phyloP scores from a whole-genome alignment of 805 yeast genomes.

The Candida odintsovae region DNA sequence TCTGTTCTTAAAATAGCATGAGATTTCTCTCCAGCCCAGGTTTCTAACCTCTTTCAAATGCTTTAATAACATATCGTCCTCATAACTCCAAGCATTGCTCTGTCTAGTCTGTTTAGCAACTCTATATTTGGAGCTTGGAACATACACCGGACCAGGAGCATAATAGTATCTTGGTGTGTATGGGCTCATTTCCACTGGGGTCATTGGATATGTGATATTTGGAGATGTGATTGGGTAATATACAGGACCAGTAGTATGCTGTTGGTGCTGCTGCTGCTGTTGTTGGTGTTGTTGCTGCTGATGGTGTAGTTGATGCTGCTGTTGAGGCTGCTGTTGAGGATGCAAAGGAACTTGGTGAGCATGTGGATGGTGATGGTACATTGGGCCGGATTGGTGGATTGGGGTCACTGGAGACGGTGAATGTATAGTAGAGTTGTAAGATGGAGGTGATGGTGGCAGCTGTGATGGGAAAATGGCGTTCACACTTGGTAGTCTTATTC shows the following conservation, averaged over 20 bases:
- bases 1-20: conserved; percentile 58
- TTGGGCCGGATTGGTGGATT: neutral
- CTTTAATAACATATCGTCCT: conserved; percentile 54
- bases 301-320: conserved; percentile 2
- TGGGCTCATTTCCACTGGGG: conserved; percentile 2
- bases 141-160: neutral
- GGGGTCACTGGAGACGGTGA: conserved; percentile 2
- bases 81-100: conserved; percentile 52
- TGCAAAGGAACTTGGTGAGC: conserved; percentile 1
- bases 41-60: conserved; percentile 62
- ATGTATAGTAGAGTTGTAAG: neutral
- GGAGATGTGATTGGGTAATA: neutral
- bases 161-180: neutral
- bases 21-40: conserved; percentile 74
- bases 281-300: conserved; percentile 4
- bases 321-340: conserved; percentile 5
- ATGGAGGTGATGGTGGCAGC: neutral
- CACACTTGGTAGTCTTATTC: conserved; percentile 23
- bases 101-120: conserved; percentile 19
- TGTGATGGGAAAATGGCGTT: conserved; percentile 20
- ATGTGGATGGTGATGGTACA: conserved; percentile 2
- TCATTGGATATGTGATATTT: conserved; percentile 1
- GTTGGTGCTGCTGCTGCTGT: conserved; percentile 4
- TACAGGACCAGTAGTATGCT: neutral
- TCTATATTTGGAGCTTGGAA: conserved; percentile 4